Base-by-base conservation (phyloP, 352 stramenopile species). In the Elongisporangium anandrum region DNA sequence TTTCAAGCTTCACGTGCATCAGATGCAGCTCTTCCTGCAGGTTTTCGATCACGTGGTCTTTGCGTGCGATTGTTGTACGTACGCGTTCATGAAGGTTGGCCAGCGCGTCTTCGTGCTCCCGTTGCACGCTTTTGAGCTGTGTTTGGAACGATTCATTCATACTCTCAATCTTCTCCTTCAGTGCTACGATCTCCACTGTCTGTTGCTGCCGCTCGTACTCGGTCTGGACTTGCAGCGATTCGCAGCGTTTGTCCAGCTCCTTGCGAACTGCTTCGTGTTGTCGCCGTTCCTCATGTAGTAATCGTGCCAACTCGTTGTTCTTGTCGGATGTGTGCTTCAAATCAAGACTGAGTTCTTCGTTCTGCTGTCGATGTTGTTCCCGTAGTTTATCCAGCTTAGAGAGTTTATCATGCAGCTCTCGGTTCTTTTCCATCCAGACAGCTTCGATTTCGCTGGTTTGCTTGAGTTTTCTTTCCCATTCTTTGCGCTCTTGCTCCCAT, bases 351-450 rank as follows among this genome's bases (percentile, higher is more conserved):
- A 86, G 61, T 41, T 70, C 73, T 22, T 89, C 69, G 52, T 81
- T 80, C 51, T 92, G 68, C 13, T 57, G 52, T 1, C 70, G 72
- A 10, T 87, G 54, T 50, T 79, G 61, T n/a, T 90, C 75, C 39
- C 77, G 64, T 22, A 58, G 50, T 13, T 72, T 61, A 49, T 90
- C 77, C 47, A 90, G 57, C 22, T 75, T 78, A 55, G 65, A 66
- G 38, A 85, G 59, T 51, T 89, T 88, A 41, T 89, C 84, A 59
- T 88, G 81, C 39, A 93, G 62, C 60, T 90, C 81, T 17, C 79
- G 75, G 60, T 88, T 91, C 70, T 93, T 91, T 41, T 91, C 84
- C 81, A 93, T 91, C 84, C 84, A 93, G n/a, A 89, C 80, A 29
- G 66, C 67, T 21, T 92, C 81, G n/a, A 90, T 81, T 59, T 94